phyloP scores from a whole-genome alignment of 495 filamentous ascomycete genomes.

The Aspergillus haitiensis region DNA sequence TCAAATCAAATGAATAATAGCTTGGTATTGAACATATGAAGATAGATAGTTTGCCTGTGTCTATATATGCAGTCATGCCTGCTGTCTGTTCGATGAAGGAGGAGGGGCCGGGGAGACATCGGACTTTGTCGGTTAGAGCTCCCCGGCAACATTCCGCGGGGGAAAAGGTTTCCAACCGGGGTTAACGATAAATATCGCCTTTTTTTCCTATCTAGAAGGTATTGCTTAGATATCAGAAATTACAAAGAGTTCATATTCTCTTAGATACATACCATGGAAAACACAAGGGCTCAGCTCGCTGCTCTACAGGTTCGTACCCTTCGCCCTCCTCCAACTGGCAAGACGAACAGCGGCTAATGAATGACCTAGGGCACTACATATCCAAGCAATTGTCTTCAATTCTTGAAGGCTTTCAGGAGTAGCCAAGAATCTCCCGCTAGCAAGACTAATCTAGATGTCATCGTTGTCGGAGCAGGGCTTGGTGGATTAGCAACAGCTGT shows the following conservation, averaged over 20 bases:
- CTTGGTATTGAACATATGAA: background rate
- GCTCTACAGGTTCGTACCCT: background rate
- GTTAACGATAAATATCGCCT: background rate
- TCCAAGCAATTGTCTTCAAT: conserved; percentile 26
- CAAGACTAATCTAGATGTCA: conserved; percentile 27
- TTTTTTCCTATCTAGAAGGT: background rate
- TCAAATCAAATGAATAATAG: no score
- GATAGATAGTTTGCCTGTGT: background rate
- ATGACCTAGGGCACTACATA: conserved; percentile 12
- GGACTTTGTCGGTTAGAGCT: background rate
- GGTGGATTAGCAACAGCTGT: conserved; percentile 52
- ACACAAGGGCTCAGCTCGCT: background rate
- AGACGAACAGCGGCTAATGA: background rate
- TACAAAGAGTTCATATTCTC: background rate
- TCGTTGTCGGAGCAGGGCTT: conserved; percentile 52
- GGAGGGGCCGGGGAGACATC: conserved; percentile 8
- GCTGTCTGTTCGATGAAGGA: background rate
- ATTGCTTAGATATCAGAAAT: background rate
- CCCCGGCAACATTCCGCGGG: background rate
- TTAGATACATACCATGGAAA: background rate
- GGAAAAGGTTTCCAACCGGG: background rate
- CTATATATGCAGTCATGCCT: background rate
- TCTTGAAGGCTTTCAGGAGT: conserved; percentile 6
- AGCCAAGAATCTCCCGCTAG: background rate
- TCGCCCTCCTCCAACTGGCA: background rate